Evolutionary conservation across 495 filamentous ascomycete genomes (phyloP).

Genomic region (Rostrohypoxylon terebratum): DNA sequence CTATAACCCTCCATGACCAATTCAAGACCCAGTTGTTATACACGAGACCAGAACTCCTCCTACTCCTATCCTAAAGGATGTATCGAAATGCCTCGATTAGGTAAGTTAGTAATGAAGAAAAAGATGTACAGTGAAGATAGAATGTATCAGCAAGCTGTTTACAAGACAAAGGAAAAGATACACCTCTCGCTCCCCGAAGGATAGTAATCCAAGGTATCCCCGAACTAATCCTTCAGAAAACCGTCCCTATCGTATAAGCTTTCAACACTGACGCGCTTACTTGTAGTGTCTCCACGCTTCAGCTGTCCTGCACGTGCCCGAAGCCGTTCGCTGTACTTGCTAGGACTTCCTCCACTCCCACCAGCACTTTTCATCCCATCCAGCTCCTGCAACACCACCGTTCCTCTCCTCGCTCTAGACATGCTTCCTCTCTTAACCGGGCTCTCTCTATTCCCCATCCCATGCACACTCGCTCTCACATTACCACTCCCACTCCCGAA

Average conservation of each 20-base stretch:
- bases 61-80: slow-evolving; percentile 2
- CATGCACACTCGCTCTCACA: not conserved
- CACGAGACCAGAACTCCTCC: not conserved
- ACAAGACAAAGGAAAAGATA: slow-evolving; percentile 16
- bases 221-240: slow-evolving; percentile 52
- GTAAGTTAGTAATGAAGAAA: not conserved
- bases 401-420: slow-evolving; percentile 25
- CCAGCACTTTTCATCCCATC: slow-evolving; percentile 23
- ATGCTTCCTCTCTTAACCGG: slow-evolving; percentile 8
- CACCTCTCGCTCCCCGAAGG: not conserved
- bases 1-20: not conserved
- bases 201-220: not conserved
- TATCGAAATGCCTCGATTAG: slow-evolving; percentile 9
- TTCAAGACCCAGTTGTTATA: not conserved
- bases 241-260: slow-evolving; percentile 59
- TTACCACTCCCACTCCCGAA: not conserved
- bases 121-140: slow-evolving; percentile 18
- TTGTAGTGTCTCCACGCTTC: slow-evolving; percentile 19
- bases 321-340: slow-evolving; percentile 23
- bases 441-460: not conserved
- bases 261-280: slow-evolving; percentile 37
- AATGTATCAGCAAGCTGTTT: slow-evolving; percentile 30
- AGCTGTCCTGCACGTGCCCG: slow-evolving; percentile 28
- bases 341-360: not conserved
- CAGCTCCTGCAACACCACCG: slow-evolving; percentile 34